Percentiles rank a stretch among this genome's conserved stretches.
These are phyloP conservation scores for Cercospora zeae-maydis DNA, from an alignment of 2,329 filamentous ascomycete species.

Conservation along the genomic window DNA sequence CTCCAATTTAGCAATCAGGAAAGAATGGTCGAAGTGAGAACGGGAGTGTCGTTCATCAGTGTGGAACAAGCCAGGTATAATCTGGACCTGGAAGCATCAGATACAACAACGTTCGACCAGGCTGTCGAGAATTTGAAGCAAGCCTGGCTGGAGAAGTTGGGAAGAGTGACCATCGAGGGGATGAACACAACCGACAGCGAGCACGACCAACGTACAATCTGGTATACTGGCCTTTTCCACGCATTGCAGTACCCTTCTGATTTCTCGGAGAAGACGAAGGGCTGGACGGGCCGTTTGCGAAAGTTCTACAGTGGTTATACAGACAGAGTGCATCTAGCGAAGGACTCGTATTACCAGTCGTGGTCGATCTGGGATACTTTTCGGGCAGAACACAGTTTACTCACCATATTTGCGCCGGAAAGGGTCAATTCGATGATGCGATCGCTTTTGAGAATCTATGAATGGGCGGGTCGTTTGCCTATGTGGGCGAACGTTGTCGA, in stretches of 20 bases:
- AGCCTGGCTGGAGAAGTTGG: constrained; percentile 48
- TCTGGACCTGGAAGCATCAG: constrained; percentile 44
- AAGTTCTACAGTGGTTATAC: constrained; percentile 49
- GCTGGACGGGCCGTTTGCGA: constrained; percentile 22
- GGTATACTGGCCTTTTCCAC: constrained; percentile 48
- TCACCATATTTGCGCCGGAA: constrained; percentile 48
- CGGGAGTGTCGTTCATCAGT: constrained; percentile 48
- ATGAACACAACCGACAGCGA: constrained; percentile 41
- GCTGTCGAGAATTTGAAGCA: constrained; percentile 43
- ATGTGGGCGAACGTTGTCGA: constrained; percentile 52
- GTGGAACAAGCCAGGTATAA: constrained; percentile 48
- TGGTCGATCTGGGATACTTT: constrained; percentile 54
- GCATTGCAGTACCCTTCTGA: constrained; percentile 49
- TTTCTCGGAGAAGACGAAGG: constrained; percentile 45
- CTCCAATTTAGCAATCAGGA: constrained; percentile 38
- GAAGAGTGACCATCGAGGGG: constrained; percentile 44
- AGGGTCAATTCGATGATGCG: constrained; percentile 50
- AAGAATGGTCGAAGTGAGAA: constrained; percentile 44
- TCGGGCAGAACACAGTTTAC: constrained; percentile 46
- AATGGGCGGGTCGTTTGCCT: constrained; percentile 47
- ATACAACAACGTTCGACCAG: constrained; percentile 38
- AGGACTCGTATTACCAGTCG: constrained; percentile 50
- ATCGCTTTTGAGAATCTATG: constrained; percentile 45
- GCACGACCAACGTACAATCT: constrained; percentile 46
- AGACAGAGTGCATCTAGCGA: constrained; percentile 41